Base-by-base conservation (phyloP, 2,329 filamentous ascomycete genomes). In the Pseudocercospora pini-densiflorae region DNA sequence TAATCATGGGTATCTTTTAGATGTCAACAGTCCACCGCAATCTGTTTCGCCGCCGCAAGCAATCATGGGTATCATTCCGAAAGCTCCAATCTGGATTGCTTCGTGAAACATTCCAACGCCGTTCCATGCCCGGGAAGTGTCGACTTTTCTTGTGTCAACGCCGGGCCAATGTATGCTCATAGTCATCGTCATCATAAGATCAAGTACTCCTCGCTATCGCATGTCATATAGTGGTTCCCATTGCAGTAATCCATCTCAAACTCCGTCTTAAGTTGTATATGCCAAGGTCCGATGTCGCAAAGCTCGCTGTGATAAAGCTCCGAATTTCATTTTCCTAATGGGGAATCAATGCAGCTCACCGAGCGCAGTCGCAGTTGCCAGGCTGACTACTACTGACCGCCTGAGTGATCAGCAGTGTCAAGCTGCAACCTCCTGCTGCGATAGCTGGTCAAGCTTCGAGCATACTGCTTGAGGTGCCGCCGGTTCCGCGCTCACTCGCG, bases 401-500 rank as follows among this genome's bases (percentile, higher is more conserved):
- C n/a, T n/a, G 24, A 27, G 27, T 19, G 51, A 55, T 55, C 51
- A 19, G 24, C 51, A 16, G 16, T 27, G 27, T 55, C 51, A 55
- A 55, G 51, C 51, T 55, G 51, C 51, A 33, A 55, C 51, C 14
- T 55, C 51, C 27, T 55, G 51, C 51, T 24, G 51, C 23, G 23
- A 27, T 27, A n/a, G 24, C 16, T 31, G 51, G 23, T 33, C 51
- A 23, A 55, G 51, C 45, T 61, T 27, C 14, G 59, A 62, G 31
- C 59, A 66, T 31, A 66, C 59, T 55, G 59, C 16, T 51, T 66
- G 64, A 33, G 64, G 40, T 62, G 27, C 59, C 24, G 59, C 23
- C 45, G 64, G 59, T 54, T 31, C 45, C 54, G 55, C 65, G 29
- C 67, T 59, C 47, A 75, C 66, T 54, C 74, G 68, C 21, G 72